Evolutionary conservation across 225 moss, liverwort and hornwort species (phyloP), one percentile per base, ranked within the genome.

Genomic region (Bryoerythrophyllum caledonicum): DNA sequence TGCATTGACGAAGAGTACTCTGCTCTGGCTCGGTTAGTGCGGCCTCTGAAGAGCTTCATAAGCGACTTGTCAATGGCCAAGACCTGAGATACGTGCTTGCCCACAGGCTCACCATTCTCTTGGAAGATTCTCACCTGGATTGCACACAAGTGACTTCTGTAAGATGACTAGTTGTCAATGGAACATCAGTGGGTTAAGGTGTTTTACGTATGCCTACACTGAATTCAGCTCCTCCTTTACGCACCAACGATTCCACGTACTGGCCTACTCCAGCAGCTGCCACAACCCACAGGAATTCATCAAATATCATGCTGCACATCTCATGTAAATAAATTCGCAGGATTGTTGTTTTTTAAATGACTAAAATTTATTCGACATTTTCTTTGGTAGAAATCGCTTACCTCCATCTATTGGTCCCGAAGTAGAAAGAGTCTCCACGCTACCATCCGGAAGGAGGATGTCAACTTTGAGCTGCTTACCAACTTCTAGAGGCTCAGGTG

Each of bases 161-260:
- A 60, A 81, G 78, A 38, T 38, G 38, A 34, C 3, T 34, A 34
- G 34, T 34, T 6, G 5, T 34, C 6, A 38, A 38, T 51, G 6
- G 20, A 67, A 57, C 13, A 48, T 14, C 1, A 20, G 35, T 35
- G 44, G 4, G 57, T 4, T 19, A n/a, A 28, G 56, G 67, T 23
- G 56, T 68, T 30, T 30, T 58, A 21, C 38, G 43, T 2, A 60
- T 49, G 69, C 73, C 6, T 83, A 88, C 88, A 67, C 76, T 85
- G 70, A 88, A 88, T 35, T 85, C 88, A 53, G 85, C 82, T 57
- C 88, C 88, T 60, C 88, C 88, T 73, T 88, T 88, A 24, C 78
- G 80, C 0, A 85, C 85, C 34, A 88, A 57, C 17, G 85, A 80
- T 70, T 88, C 88, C 76, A 83, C 88, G 43, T 82, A 85, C 64